These are phyloP conservation scores for Boletellus sp. DNA, from an alignment of 768 basidiomycete genomes.

Conservation along the genomic window DNA sequence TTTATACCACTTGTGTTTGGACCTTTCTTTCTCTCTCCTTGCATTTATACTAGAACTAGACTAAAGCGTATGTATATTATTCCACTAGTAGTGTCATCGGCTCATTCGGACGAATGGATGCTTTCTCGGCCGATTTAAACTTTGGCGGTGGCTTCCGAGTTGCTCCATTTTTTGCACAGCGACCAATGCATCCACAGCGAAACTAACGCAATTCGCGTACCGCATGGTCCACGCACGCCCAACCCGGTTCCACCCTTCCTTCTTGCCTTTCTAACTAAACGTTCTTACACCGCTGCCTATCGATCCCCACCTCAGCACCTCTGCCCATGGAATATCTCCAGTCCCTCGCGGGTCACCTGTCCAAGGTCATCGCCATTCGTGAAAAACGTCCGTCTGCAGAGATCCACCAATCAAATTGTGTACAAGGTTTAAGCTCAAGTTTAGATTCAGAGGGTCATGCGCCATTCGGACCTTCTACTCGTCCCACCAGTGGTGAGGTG, in stretches of 20 bases:
- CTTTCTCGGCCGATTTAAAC: constrained; percentile 13
- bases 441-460: constrained; percentile 7
- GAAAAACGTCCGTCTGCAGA: constrained; percentile 8
- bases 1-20: background rate
- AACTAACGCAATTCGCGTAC: constrained; percentile 16
- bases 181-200: constrained; percentile 22
- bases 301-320: background rate
- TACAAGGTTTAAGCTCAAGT: constrained; percentile 12
- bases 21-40: background rate
- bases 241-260: background rate
- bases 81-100: constrained; percentile 1
- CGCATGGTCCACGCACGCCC: constrained; percentile 14
- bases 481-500: background rate
- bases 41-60: constrained; percentile 1
- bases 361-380: constrained; percentile 24
- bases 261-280: background rate
- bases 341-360: constrained; percentile 11
- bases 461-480: constrained; percentile 11
- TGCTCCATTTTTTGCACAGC: background rate
- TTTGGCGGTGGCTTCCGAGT: background rate
- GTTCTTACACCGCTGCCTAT: background rate
- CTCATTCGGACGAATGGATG: background rate
- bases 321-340: constrained; percentile 22
- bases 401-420: constrained; percentile 10
- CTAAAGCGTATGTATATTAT: constrained; percentile 1